Conservation (phyloP, 306 rosid genomes). For the Lathyrus aphaca region DNA sequence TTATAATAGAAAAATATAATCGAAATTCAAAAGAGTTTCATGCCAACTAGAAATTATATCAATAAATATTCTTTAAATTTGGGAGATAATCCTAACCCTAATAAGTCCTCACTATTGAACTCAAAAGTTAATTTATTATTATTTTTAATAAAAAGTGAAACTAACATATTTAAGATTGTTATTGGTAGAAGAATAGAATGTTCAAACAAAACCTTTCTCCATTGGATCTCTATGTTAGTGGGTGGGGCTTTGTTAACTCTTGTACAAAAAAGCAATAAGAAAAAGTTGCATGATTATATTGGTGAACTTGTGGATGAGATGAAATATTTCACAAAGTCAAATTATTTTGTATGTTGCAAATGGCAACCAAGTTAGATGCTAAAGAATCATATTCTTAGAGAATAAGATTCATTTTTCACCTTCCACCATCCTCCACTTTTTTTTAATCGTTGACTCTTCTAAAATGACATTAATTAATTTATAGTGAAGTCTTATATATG, state of each 20-base stretch:
- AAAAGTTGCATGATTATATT: slow-evolving; percentile 42
- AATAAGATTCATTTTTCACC: slow-evolving; percentile 53
- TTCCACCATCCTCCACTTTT: slow-evolving; percentile 52
- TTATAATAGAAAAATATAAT: too few species aligned
- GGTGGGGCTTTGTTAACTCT: slow-evolving; percentile 44
- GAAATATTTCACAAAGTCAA: slow-evolving; percentile 50
- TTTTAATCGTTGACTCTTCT: slow-evolving; percentile 56
- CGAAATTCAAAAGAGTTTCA: too few species aligned
- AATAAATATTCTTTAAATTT: too few species aligned
- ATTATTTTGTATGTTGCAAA: slow-evolving; percentile 51
- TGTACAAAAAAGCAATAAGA: slow-evolving; percentile 40
- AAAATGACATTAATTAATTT: slow-evolving; percentile 33
- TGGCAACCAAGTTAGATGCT: slow-evolving; percentile 53
- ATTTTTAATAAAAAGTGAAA: neutral
- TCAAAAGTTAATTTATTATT: neutral
- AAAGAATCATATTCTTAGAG: slow-evolving; percentile 58
- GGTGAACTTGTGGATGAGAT: slow-evolving; percentile 49
- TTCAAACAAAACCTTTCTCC: slow-evolving; percentile 41
- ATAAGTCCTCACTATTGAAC: too few species aligned
- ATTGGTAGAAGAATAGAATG: slow-evolving; percentile 51
- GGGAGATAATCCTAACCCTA: too few species aligned
- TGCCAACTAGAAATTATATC: too few species aligned
- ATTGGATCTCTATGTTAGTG: slow-evolving; percentile 46
- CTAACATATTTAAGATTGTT: slow-evolving; percentile 36
- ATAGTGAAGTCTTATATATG: slow-evolving; percentile 12